Evolutionary conservation across 2,329 filamentous ascomycete genomes (phyloP).

Genomic region (Xylariaceae sp.): DNA sequence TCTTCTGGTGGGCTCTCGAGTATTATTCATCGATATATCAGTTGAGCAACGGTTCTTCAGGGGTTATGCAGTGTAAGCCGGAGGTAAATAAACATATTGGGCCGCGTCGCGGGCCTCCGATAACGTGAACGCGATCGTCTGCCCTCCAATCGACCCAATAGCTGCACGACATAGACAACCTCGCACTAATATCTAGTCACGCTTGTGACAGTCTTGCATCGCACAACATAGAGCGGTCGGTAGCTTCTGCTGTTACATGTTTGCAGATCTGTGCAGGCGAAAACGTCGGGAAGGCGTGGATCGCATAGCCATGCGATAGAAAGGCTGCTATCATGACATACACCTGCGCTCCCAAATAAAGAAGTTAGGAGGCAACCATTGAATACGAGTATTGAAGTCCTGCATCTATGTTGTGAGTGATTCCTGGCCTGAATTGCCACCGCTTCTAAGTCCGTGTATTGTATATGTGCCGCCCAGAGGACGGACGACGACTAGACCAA

Average conservation of each 20-base stretch:
- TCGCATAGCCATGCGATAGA: too few relatives aligned
- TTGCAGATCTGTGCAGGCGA: neutral
- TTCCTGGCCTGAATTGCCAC: too few relatives aligned
- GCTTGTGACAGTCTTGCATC: slow-evolving; percentile 15
- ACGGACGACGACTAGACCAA: neutral
- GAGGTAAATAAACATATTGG: slow-evolving; percentile 18
- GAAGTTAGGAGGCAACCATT: too few relatives aligned
- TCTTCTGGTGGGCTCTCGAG: slow-evolving; percentile 9
- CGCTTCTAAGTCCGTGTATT: too few relatives aligned
- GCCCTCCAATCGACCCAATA: slow-evolving; percentile 6
- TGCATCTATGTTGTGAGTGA: too few relatives aligned
- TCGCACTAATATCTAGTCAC: slow-evolving; percentile 14
- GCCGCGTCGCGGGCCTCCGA: slow-evolving; percentile 12
- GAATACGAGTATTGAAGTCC: too few relatives aligned
- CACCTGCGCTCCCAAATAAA: too few relatives aligned
- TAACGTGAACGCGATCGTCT: slow-evolving; percentile 2
- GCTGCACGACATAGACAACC: slow-evolving; percentile 20
- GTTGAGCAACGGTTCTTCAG: slow-evolving; percentile 14
- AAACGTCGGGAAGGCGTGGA: too few relatives aligned
- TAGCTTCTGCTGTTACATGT: neutral
- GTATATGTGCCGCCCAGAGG: too few relatives aligned
- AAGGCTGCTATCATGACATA: too few relatives aligned
- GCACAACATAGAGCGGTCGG: slow-evolving; percentile 1
- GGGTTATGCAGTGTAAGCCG: slow-evolving; percentile 21
- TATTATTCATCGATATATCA: slow-evolving; percentile 7